Conservation (phyloP, 2,329 filamentous ascomycete genomes). For the Arthroderma uncinatum region DNA sequence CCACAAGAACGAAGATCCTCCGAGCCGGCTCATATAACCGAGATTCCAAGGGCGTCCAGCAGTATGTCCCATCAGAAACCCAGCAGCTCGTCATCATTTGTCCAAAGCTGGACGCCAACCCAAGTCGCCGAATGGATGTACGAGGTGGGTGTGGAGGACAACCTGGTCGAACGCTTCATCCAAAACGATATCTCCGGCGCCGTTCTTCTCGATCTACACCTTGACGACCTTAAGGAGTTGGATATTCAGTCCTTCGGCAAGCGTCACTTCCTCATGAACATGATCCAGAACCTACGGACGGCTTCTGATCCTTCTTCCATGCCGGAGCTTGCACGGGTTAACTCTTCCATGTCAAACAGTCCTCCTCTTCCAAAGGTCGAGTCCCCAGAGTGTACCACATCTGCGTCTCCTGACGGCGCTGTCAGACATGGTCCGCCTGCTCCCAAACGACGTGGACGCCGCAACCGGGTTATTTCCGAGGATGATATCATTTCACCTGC, state of each 20-base stretch:
- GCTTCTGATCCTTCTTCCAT: slow-evolving; percentile 25
- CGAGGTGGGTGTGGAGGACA: slow-evolving; percentile 64
- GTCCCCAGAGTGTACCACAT: neutral
- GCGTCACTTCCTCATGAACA: slow-evolving; percentile 49
- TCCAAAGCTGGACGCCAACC: slow-evolving; percentile 24
- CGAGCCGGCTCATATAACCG: slow-evolving; percentile 32
- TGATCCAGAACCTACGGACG: slow-evolving; percentile 40
- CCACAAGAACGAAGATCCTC: slow-evolving; percentile 41
- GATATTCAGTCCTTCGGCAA: slow-evolving; percentile 54
- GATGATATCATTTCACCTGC: slow-evolving; percentile 62
- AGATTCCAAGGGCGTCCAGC: slow-evolving; percentile 8
- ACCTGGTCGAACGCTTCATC: slow-evolving; percentile 71
- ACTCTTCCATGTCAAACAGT: slow-evolving; percentile 10
- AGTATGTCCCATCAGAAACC: slow-evolving; percentile 17
- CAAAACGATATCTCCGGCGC: slow-evolving; percentile 85
- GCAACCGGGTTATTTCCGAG: slow-evolving; percentile 14
- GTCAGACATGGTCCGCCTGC: slow-evolving; percentile 1
- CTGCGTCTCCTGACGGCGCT: slow-evolving; percentile 7
- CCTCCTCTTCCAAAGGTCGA: neutral
- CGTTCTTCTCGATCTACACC: slow-evolving; percentile 81
- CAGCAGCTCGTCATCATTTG: slow-evolving; percentile 22
- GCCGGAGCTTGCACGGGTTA: slow-evolving; percentile 13
- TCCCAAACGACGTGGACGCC: slow-evolving; percentile 19
- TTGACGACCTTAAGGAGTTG: slow-evolving; percentile 61
- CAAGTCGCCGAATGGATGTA: slow-evolving; percentile 61